Evolutionary conservation across 371 early-diverging fungal genomes (phyloP).

Genomic region (Mucor sp.): DNA sequence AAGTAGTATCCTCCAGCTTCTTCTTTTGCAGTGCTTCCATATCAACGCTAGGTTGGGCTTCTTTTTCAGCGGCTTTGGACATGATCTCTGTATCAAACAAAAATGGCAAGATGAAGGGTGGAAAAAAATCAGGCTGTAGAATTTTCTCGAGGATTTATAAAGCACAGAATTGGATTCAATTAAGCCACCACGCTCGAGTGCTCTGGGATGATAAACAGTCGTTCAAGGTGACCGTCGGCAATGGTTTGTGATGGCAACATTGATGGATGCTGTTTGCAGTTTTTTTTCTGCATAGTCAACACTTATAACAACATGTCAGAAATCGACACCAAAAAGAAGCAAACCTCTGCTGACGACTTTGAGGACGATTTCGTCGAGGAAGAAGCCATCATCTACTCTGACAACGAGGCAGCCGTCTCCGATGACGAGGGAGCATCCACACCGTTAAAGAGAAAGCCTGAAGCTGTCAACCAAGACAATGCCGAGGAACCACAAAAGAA

Average conservation of each 20-base stretch:
- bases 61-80: slow-evolving; percentile 7
- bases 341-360: slow-evolving; percentile 60
- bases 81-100: not conserved
- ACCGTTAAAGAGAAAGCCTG: slow-evolving; percentile 43
- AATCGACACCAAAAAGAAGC: slow-evolving; percentile 9
- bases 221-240: not conserved
- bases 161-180: not conserved
- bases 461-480: slow-evolving; percentile 6
- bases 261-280: not conserved
- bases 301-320: not conserved
- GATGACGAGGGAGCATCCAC: slow-evolving; percentile 21
- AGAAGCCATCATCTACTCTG: slow-evolving; percentile 40
- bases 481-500: slow-evolving; percentile 25
- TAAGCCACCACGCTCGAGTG: not conserved
- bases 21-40: slow-evolving; percentile 27
- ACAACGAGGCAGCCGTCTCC: slow-evolving; percentile 36
- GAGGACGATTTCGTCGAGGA: slow-evolving; percentile 70
- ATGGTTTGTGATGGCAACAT: not conserved
- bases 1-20: slow-evolving; percentile 24
- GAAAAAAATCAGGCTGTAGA: slow-evolving; percentile 1
- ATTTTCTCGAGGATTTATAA: not conserved
- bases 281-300: not conserved
- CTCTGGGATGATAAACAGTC: slow-evolving; percentile 1
- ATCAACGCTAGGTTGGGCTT: slow-evolving; percentile 22
- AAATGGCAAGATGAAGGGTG: not conserved